Base-by-base conservation (phyloP, 1,284 basidiomycete genomes). In the Hemileia vastatrix region DNA sequence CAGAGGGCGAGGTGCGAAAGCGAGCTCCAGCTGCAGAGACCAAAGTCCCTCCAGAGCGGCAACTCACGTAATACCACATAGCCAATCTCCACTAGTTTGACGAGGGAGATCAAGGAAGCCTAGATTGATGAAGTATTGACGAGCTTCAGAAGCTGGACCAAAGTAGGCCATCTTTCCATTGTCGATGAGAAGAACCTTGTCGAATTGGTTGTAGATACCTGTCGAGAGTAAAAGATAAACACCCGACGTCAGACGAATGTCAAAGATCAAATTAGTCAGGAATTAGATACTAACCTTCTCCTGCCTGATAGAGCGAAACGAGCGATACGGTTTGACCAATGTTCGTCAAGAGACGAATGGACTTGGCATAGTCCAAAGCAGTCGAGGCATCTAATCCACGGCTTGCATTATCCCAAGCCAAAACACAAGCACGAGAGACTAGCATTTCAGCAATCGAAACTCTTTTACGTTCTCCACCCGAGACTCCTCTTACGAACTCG, bases 361-460 rank as follows among this genome's bases (percentile, higher is more conserved):
- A 48, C 13, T 63, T 55, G 43, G 56, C 52, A 21, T 56, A 33
- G 72, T 88, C 86, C 40, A 92, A 79, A 0, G 90, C 89, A 24
- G 88, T 92, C 24, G 84, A 85, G 1, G 90, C 87, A 70, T 94
- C 90, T 19, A 76, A 64, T 65, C 75, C 75, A 49, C 74, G 70
- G 4, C 8, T 31, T 31, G 70, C 64, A 57, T 71, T 71, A 61
- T 71, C 70, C 61, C 67, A 71, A 27, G 65, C 53, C 21, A 67
- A 58, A n/a, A 71, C 66, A 6, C 64, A 65, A 19, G 67, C 69
- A 19, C 67, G 59, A 19, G 67, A 59, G 1, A 65, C 64, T 40
- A 69, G 54, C 21, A 63, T 57, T 56, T 71, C 70, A 5, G 67
- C 67, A 40, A 71, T 71, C 18, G 64, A 66, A 49, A 70, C 69